Evolutionary conservation across 31 red algal genomes (phyloP).

Genomic region (Odonthalia washingtoniensis): DNA sequence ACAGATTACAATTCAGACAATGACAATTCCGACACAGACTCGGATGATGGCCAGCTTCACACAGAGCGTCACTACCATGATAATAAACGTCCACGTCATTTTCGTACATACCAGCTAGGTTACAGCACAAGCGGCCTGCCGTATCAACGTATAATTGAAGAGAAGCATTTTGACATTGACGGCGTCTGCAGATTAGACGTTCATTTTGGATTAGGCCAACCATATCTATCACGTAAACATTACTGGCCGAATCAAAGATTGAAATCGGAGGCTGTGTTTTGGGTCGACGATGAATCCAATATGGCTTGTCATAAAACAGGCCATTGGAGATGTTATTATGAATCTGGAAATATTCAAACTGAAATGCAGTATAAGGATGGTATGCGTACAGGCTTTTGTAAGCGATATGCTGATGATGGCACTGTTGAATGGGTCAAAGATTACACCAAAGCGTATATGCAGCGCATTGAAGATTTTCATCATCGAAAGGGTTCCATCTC

Average conservation of each 20-base stretch:
- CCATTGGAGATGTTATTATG: conserved; percentile 95
- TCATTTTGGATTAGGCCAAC: conserved; percentile 94
- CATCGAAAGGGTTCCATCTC: conserved; percentile 80
- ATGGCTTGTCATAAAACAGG: conserved; percentile 87
- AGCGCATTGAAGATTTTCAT: conserved; percentile 90
- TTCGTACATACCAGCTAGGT: conserved; percentile 73
- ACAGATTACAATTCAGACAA: conserved; percentile 87
- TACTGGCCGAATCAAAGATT: conserved; percentile 92
- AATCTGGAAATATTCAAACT: conserved; percentile 80
- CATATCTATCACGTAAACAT: conserved; percentile 97
- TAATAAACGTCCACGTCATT: conserved; percentile 76
- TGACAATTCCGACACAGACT: conserved; percentile 89
- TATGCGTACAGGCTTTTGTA: conserved; percentile 92
- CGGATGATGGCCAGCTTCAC: conserved; percentile 89
- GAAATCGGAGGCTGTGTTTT: conserved; percentile 95
- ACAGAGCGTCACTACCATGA: conserved; percentile 84
- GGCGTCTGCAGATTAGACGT: conserved; percentile 96
- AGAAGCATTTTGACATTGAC: conserved; percentile 96
- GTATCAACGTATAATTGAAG: conserved; percentile 89
- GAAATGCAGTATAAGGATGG: conserved; percentile 95
- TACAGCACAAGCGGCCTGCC: conserved; percentile 48
- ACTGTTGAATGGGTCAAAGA: conserved; percentile 97
- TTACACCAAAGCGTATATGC: conserved; percentile 90
- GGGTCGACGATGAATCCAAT: conserved; percentile 93
- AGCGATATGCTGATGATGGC: conserved; percentile 94